A percentile compares a stretch with the other conserved stretches of the same genome.
phyloP scores from a whole-genome alignment of 2,329 filamentous ascomycete genomes.

The Neophaeococcomyces mojaviensis region DNA sequence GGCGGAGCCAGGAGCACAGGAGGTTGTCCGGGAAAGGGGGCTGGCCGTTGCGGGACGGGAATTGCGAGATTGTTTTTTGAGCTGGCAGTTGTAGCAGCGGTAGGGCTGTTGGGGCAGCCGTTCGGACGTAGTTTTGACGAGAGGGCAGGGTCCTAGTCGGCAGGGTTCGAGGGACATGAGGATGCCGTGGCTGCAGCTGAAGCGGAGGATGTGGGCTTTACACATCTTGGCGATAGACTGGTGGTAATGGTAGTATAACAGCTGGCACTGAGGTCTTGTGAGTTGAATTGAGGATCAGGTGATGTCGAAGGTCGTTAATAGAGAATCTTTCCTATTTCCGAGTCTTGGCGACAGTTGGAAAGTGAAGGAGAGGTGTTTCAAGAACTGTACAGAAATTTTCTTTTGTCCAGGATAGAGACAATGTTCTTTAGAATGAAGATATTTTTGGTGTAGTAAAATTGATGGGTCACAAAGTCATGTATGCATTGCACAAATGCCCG shows the following conservation, averaged over 20 bases:
- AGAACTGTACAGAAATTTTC: too few species aligned
- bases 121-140: conserved; percentile 19
- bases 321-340: too few species aligned
- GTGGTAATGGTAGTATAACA: too few species aligned
- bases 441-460: too few species aligned
- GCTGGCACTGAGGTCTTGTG: too few species aligned
- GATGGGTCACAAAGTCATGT: too few species aligned
- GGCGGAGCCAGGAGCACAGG: conserved; percentile 3
- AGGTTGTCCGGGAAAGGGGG: conserved; percentile 13
- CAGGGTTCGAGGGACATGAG: conserved; percentile 21
- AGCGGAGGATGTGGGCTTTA: conserved; percentile 22
- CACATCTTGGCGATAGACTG: conserved; percentile 17
- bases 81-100: conserved; percentile 24
- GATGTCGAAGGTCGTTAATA: too few species aligned
- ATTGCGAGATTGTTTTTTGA: conserved; percentile 10
- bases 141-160: conserved; percentile 17
- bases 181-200: conserved; percentile 22
- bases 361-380: too few species aligned
- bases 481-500: background rate
- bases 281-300: too few species aligned
- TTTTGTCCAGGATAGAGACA: background rate
- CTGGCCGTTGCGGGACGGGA: conserved; percentile 12
- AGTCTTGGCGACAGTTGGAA: too few species aligned
- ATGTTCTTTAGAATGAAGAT: background rate
- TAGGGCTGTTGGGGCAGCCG: conserved; percentile 23